Base-by-base conservation (phyloP, 441 rosid genomes). In the Pelargonium cotyledonis region DNA sequence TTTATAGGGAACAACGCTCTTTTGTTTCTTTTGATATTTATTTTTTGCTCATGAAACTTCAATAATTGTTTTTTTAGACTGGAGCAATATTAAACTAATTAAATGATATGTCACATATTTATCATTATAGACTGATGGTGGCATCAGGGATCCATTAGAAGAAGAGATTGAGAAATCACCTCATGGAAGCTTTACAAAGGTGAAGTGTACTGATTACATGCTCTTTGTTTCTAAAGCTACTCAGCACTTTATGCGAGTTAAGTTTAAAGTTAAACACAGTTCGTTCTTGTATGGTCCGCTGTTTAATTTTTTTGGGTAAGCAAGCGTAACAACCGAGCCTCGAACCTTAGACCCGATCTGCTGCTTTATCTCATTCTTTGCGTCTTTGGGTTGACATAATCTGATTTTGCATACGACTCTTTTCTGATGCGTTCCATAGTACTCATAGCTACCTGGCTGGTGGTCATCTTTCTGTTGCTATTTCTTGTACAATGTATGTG, bases 141-240 rank as follows among this genome's bases (percentile, higher is more conserved):
- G 92, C 58, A 71, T 87, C 70, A 82, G 91, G 77, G 77, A 82
- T 82, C 89, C 90, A 57, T 69, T 23, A 0, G 74, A 84, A 35
- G 83, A 78, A 26, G 92, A 91, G 80, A 69, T 63, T 14, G 35
- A 12, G 35, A 62, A 68, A 70, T 86, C 95, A 19, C 85, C 85
- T 57, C 87, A 83, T 12, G 82, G 83, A 73, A 87, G 95, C 76
- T 91, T 89, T 77, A 89, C 91, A 7, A 84, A 87, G 92, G 95
- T 85, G 63, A 72, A 44, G 47, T 41, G 43, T 75, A 11, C 41
- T 44, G 35, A 5, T 0, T 8, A 10, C 41, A 4, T 69, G 6
- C 23, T 47, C 21, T 23, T 69, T 55, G 49, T 16, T 4, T 21
- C 12, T n/a, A 21, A 4, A 58, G 53, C 40, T 65, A 38, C 23